Percentiles rank a stretch among this genome's conserved stretches.
Conservation (phyloP, 768 basidiomycete genomes). For the Auricularia cornea region DNA sequence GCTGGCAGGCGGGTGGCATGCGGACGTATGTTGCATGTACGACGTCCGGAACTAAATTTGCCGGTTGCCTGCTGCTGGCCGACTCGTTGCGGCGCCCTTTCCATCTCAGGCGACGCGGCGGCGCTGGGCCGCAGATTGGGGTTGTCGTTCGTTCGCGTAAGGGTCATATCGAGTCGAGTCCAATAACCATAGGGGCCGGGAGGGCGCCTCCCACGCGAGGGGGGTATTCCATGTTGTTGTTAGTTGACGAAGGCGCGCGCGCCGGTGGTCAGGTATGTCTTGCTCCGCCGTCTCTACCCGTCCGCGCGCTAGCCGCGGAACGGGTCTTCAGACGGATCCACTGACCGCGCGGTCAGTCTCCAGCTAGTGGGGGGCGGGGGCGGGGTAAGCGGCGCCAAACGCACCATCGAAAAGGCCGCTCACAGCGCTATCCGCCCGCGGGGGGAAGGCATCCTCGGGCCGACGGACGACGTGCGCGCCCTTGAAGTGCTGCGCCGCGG, state of each 20-base stretch:
- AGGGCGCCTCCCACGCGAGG: no score
- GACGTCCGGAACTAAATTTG: no score
- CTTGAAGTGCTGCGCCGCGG: neutral
- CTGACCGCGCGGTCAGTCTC: neutral
- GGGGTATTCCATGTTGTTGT: neutral
- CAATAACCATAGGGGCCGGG: no score
- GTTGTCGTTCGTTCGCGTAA: neutral
- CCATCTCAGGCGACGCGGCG: no score
- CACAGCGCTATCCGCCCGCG: neutral
- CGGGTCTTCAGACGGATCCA: neutral
- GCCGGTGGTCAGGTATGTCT: no score
- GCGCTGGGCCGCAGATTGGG: no score
- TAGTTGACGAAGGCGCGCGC: no score
- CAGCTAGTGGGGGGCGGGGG: neutral
- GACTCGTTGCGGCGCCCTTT: no score
- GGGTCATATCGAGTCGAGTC: neutral
- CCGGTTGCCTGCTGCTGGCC: no score
- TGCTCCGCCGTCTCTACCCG: no score
- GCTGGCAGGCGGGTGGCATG: no score
- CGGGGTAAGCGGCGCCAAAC: neutral
- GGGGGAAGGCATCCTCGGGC: neutral
- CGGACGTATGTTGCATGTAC: no score
- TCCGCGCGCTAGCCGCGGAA: neutral
- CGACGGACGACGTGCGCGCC: neutral
- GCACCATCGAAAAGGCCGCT: slow-evolving; percentile 1